phyloP scores from a whole-genome alignment of 2,329 filamentous ascomycete species.

The Fusarium sarcochroum region DNA sequence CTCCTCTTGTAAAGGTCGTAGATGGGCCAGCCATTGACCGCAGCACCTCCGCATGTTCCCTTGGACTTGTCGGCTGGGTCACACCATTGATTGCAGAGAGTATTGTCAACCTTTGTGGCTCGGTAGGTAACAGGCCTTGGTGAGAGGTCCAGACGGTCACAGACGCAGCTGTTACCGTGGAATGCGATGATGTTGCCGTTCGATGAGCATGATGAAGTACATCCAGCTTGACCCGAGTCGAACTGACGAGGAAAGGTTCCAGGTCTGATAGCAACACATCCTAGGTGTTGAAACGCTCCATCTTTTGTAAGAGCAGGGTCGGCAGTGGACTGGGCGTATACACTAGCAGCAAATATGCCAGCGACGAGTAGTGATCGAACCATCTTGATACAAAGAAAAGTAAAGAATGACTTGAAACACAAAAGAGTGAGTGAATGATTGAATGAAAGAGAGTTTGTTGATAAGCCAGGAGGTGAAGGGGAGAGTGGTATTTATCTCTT shows the following conservation, averaged over 20 bases:
- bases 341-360: slow-evolving; percentile 18
- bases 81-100: slow-evolving; percentile 35
- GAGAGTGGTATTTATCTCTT: slow-evolving; percentile 24
- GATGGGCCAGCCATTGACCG: slow-evolving; percentile 32
- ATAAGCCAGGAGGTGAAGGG: background rate
- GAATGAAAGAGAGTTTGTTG: slow-evolving; percentile 2
- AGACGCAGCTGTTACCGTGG: slow-evolving; percentile 31
- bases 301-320: slow-evolving; percentile 23
- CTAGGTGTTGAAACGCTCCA: slow-evolving; percentile 27
- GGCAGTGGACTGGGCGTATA: slow-evolving; percentile 30
- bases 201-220: slow-evolving; percentile 32
- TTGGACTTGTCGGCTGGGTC: slow-evolving; percentile 33
- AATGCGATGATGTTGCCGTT: slow-evolving; percentile 41
- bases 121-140: slow-evolving; percentile 26
- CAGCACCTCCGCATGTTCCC: slow-evolving; percentile 37
- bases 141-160: slow-evolving; percentile 40
- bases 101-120: slow-evolving; percentile 33
- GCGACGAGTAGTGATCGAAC: slow-evolving; percentile 19
- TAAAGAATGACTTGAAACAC: slow-evolving; percentile 34
- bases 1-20: slow-evolving; percentile 42
- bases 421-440: slow-evolving; percentile 28
- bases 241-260: slow-evolving; percentile 35
- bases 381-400: slow-evolving; percentile 33
- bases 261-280: slow-evolving; percentile 32
- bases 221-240: slow-evolving; percentile 15